phyloP scores from a whole-genome alignment of 164 flowering plant genomes.

The Amborella trichopoda region DNA sequence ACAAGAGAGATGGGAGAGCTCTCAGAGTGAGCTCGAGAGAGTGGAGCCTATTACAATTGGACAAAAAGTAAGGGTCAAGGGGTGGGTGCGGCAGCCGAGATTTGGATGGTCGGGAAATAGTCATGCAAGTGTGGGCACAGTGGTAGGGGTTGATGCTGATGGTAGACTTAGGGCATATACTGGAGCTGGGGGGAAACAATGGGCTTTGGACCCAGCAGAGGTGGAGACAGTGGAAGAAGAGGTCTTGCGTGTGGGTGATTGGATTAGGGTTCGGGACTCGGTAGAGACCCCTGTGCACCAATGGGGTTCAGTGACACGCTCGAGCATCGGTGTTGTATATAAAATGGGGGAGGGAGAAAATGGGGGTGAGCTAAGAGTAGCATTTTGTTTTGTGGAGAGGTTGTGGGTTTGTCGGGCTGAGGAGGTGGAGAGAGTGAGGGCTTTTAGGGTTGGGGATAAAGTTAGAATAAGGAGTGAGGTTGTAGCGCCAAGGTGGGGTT shows the following conservation, averaged over 20 bases:
- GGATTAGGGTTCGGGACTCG: slow-evolving; percentile 66
- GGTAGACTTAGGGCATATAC: slow-evolving; percentile 84
- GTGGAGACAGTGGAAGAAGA: slow-evolving; percentile 73
- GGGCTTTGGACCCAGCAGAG: slow-evolving; percentile 94
- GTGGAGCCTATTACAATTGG: slow-evolving; percentile 45
- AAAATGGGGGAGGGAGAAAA: slow-evolving; percentile 45
- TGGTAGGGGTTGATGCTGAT: slow-evolving; percentile 83
- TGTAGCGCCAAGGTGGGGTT: slow-evolving; percentile 86
- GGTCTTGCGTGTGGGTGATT: slow-evolving; percentile 59
- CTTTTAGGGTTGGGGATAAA: slow-evolving; percentile 71
- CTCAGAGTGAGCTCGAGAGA: slow-evolving; percentile 41
- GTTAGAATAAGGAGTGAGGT: slow-evolving; percentile 73
- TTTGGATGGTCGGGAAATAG: slow-evolving; percentile 96
- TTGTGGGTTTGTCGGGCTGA: slow-evolving; percentile 77
- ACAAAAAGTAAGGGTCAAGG: slow-evolving; percentile 56
- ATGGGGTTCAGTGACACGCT: slow-evolving; percentile 85
- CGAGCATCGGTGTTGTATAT: slow-evolving; percentile 88
- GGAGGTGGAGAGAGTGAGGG: slow-evolving; percentile 71
- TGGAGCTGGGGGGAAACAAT: slow-evolving; percentile 70
- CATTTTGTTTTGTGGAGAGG: slow-evolving; percentile 88
- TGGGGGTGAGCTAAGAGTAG: slow-evolving; percentile 50
- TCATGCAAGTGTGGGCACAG: slow-evolving; percentile 62
- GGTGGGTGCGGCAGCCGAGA: slow-evolving; percentile 69
- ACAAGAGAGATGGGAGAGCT: slow-evolving; percentile 84
- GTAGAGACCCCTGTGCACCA: slow-evolving; percentile 65